Evolutionary conservation across 192 early-diverging fungal genomes (phyloP), one percentile per base, ranked within the genome.

Genomic region (Pilaira anomala): DNA sequence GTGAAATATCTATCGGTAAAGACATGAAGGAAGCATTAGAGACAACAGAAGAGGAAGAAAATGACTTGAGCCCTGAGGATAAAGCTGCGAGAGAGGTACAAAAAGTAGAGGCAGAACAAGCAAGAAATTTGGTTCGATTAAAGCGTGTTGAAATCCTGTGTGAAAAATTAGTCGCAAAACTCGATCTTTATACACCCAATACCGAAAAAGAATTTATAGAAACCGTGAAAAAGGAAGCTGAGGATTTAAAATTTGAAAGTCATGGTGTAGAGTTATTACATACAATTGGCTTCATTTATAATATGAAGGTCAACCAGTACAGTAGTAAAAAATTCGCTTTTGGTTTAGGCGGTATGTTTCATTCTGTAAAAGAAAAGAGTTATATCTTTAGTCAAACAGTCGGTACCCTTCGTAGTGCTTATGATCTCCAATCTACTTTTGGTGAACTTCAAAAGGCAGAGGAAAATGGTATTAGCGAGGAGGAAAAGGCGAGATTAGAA

Each of bases 221-320:
- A n/a, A 76, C 85, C 50, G 83, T 89, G 41, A 79, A 80, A 56
- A 63, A 84, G 24, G 95, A 99, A 69, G 92, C 93, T 2, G 91
- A 96, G 48, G 84, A 85, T 24, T 83, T 99, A 46, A 94, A 95
- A 74, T 68, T 74, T 14, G 97, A 98, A 71, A 91, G 87, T 30
- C 93, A 93, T 67, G 97, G 97, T 21, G 84, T 94, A 13, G 95
- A 97, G 73, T 80, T 99, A 14, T 74, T 99, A 53, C 93, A 97
- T 72, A 88, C 91, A 5, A 89, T 98, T 62, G 97, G 97, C 52
- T 90, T 87, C 76, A 92, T 91, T 3, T 99, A 99, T 74, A 77
- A 76, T 44, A 78, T 91, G 55, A 95, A 96, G 76, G 89, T 92
- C 12, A 88, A 89, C 55, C 94, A 98, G 71, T 89, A 88, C 66